Conservation (phyloP, 179 eudicot species). For the Actinidia chinensis region DNA sequence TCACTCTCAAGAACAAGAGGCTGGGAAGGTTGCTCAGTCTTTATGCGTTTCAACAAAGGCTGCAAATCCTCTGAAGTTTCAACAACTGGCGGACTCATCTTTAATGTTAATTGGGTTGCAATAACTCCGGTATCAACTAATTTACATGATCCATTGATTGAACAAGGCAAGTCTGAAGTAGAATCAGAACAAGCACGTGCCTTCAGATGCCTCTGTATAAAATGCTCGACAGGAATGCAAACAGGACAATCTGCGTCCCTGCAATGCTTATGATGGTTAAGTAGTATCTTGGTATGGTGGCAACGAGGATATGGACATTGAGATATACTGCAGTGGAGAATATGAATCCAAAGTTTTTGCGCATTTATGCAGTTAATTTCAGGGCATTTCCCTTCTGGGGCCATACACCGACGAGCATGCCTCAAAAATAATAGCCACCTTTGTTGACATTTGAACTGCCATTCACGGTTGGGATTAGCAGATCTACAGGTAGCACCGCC, state of each 20-base stretch:
- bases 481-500: conserved; percentile 36
- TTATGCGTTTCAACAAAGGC: conserved; percentile 63
- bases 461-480: conserved; percentile 41
- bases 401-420: conserved; percentile 79
- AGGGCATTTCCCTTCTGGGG: conserved; percentile 72
- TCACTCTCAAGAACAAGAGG: conserved; percentile 42
- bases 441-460: conserved; percentile 56
- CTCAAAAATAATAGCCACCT: conserved; percentile 80
- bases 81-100: conserved; percentile 33
- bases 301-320: conserved; percentile 71
- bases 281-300: conserved; percentile 37
- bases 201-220: conserved; percentile 37
- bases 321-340: conserved; percentile 48
- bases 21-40: conserved; percentile 55
- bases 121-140: conserved; percentile 39
- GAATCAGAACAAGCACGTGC: conserved; percentile 36
- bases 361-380: conserved; percentile 58
- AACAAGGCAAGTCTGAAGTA: conserved; percentile 39
- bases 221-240: conserved; percentile 66
- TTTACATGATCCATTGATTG: conserved; percentile 34
- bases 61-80: conserved; percentile 49
- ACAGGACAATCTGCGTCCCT: conserved; percentile 67
- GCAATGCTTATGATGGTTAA: conserved; percentile 61
- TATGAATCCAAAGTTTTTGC: conserved; percentile 64
- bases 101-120: conserved; percentile 33